These are phyloP conservation scores for Irpex rosettiformis DNA, from an alignment of 1,284 basidiomycete genomes.

Conservation along the genomic window DNA sequence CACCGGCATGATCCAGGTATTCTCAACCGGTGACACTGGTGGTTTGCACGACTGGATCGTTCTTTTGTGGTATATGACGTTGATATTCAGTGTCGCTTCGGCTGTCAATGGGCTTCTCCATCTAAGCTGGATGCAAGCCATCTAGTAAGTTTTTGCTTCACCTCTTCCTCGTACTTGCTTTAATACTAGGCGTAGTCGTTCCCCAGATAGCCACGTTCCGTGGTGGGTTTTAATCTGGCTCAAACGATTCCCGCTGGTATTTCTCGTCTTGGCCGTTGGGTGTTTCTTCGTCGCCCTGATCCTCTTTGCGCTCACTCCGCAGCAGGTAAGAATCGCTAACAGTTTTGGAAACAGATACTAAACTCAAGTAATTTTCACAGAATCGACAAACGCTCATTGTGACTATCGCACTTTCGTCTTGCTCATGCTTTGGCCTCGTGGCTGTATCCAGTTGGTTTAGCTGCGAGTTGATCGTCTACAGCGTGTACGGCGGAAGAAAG, in stretches of 20 bases:
- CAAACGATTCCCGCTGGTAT: constrained; percentile 62
- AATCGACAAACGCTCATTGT: background rate
- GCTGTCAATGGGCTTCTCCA: constrained; percentile 65
- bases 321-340: constrained; percentile 36
- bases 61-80: constrained; percentile 58
- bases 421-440: constrained; percentile 8
- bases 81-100: constrained; percentile 66
- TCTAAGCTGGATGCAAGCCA: constrained; percentile 66
- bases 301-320: constrained; percentile 54
- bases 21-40: background rate
- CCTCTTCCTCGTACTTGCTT: background rate
- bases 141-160: constrained; percentile 21
- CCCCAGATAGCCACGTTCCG: constrained; percentile 52
- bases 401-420: constrained; percentile 5
- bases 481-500: constrained; percentile 5
- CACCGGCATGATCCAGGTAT: constrained; percentile 11
- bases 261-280: constrained; percentile 62
- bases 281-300: constrained; percentile 64
- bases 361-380: background rate
- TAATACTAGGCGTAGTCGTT: constrained; percentile 32
- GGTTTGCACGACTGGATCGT: constrained; percentile 57
- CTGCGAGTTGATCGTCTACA: constrained; percentile 8
- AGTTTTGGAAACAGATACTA: background rate
- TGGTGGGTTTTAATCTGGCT: constrained; percentile 76
- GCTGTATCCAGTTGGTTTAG: constrained; percentile 10